Evolutionary conservation across 1,284 basidiomycete species (phyloP).

Genomic region (Leccinum subrobustum): DNA sequence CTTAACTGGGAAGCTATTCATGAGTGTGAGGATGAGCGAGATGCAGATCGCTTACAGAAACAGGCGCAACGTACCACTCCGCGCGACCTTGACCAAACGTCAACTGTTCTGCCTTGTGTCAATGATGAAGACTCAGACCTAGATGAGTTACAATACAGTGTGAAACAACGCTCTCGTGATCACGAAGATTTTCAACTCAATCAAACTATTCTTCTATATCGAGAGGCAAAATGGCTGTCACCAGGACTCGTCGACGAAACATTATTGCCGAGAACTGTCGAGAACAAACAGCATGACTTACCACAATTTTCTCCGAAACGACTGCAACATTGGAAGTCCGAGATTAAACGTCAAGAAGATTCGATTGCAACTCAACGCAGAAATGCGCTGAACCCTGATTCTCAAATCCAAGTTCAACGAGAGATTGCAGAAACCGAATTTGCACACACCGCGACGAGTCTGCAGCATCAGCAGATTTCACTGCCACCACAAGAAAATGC

Average conservation of each 20-base stretch:
- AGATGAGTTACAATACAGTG: neutral
- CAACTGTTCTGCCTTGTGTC: neutral
- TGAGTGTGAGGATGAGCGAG: constrained; percentile 7
- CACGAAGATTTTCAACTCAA: neutral
- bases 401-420: neutral
- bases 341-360: neutral
- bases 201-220: neutral
- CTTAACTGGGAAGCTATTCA: constrained; percentile 10
- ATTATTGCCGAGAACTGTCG: too few relatives aligned
- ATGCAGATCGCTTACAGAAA: neutral
- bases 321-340: neutral
- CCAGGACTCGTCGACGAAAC: too few relatives aligned
- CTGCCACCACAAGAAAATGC: neutral
- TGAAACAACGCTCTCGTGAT: neutral
- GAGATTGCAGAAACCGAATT: neutral
- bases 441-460: neutral
- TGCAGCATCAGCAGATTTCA: neutral
- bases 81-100: neutral
- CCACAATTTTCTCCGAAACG: neutral
- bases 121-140: neutral
- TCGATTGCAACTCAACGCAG: neutral
- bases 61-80: neutral
- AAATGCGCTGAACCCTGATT: neutral
- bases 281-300: neutral
- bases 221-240: too few relatives aligned